A percentile compares a stretch with the other conserved stretches of the same genome.
Evolutionary conservation across 2,329 filamentous ascomycete species (phyloP).

Genomic region (Raffaelea ambrosiae): DNA sequence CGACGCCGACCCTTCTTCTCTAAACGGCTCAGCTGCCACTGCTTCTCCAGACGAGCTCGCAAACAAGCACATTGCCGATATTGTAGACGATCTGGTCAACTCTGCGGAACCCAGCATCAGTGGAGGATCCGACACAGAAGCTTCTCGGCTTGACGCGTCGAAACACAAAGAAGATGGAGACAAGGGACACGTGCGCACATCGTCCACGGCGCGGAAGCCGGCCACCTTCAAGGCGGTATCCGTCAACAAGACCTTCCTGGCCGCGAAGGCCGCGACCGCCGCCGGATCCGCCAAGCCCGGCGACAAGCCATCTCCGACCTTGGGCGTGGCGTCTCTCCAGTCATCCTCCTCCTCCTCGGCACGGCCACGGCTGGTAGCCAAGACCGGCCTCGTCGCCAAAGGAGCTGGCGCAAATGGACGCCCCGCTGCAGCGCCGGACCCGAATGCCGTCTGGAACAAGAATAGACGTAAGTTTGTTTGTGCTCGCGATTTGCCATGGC

Average conservation of each 20-base stretch:
- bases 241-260: constrained; percentile 75
- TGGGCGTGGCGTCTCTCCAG: constrained; percentile 32
- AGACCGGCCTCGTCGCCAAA: constrained; percentile 46
- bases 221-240: constrained; percentile 77
- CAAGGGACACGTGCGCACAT: constrained; percentile 49
- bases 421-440: constrained; percentile 55
- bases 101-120: constrained; percentile 62
- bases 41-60: constrained; percentile 40
- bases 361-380: constrained; percentile 67
- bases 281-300: constrained; percentile 35
- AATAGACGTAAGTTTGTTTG: constrained; percentile 58
- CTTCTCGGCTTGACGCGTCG: constrained; percentile 49
- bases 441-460: constrained; percentile 78
- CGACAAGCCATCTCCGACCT: constrained; percentile 39
- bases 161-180: constrained; percentile 48
- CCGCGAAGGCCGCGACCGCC: constrained; percentile 52
- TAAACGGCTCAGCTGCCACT: constrained; percentile 36
- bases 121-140: constrained; percentile 70
- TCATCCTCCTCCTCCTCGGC: constrained; percentile 35
- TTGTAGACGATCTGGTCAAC: constrained; percentile 49
- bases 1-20: constrained; percentile 30
- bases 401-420: constrained; percentile 47
- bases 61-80: constrained; percentile 48
- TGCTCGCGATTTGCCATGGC: too few relatives aligned
- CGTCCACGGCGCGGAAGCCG: constrained; percentile 62